A percentile compares a stretch with the other conserved stretches of the same genome.
Conservation (phyloP, 176 grass and related monocot species). For the Pharus latifolius region DNA sequence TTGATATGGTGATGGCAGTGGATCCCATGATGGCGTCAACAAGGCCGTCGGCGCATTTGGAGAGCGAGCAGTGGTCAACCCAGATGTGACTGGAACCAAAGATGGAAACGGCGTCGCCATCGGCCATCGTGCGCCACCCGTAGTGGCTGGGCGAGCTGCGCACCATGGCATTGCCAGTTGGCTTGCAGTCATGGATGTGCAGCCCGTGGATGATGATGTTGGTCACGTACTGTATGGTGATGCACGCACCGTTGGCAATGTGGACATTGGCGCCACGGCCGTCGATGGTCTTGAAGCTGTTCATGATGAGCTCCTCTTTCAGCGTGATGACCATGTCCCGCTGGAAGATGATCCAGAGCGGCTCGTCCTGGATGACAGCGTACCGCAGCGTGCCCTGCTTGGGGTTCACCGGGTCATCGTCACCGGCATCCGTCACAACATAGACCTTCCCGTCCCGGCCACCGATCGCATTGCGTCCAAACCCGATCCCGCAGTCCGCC, state of each 20-base stretch:
- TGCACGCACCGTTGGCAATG: slow-evolving; percentile 69
- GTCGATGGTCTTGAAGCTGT: slow-evolving; percentile 92
- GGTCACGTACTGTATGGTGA: slow-evolving; percentile 71
- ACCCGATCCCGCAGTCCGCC: slow-evolving; percentile 71
- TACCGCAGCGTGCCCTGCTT: slow-evolving; percentile 58
- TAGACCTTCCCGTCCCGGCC: slow-evolving; percentile 71
- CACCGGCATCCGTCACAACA: slow-evolving; percentile 53
- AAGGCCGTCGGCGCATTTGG: slow-evolving; percentile 82
- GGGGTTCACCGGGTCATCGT: slow-evolving; percentile 54
- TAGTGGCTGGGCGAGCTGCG: slow-evolving; percentile 76
- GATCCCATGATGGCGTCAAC: slow-evolving; percentile 81
- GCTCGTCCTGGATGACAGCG: slow-evolving; percentile 67
- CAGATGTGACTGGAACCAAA: slow-evolving; percentile 76
- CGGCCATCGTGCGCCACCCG: slow-evolving; percentile 77
- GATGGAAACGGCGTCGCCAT: slow-evolving; percentile 72
- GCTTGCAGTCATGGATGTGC: slow-evolving; percentile 82
- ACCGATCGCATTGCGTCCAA: slow-evolving; percentile 71
- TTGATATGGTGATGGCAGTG: slow-evolving; percentile 81
- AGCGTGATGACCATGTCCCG: slow-evolving; percentile 92
- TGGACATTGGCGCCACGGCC: slow-evolving; percentile 71
- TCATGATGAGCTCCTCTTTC: slow-evolving; percentile 76
- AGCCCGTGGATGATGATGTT: slow-evolving; percentile 84
- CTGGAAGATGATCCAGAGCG: slow-evolving; percentile 88
- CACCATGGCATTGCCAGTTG: slow-evolving; percentile 86
- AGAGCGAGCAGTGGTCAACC: slow-evolving; percentile 82